These are phyloP conservation scores for Trypanosomatidae sp. DNA, from an alignment of 208 protist species.

Conservation along the genomic window DNA sequence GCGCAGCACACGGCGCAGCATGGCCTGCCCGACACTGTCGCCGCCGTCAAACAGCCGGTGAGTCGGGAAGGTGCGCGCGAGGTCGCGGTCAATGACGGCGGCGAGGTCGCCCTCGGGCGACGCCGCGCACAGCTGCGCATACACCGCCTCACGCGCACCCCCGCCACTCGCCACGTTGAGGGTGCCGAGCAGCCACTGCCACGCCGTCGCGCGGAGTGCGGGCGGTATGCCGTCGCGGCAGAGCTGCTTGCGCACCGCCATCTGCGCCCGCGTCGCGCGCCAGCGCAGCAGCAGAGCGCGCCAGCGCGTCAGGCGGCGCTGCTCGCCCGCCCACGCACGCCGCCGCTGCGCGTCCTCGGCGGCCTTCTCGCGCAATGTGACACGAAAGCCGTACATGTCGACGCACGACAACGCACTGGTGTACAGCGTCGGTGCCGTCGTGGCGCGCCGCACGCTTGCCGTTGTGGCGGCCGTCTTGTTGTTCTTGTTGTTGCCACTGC, in stretches of 20 bases:
- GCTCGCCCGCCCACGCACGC: slow-evolving; percentile 12
- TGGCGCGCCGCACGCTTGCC: too few relatives aligned
- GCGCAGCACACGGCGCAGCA: slow-evolving; percentile 57
- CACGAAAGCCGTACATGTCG: slow-evolving; percentile 64
- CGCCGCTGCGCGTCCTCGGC: slow-evolving; percentile 24
- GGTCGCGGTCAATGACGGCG: slow-evolving; percentile 70
- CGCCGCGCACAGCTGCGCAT: slow-evolving; percentile 9
- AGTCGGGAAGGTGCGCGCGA: slow-evolving; percentile 78
- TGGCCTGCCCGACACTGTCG: slow-evolving; percentile 23
- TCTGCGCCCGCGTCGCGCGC: background rate
- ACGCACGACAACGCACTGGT: too few relatives aligned
- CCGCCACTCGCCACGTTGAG: slow-evolving; percentile 3
- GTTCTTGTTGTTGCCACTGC: background rate
- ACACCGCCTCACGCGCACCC: slow-evolving; percentile 12
- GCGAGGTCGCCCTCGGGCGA: slow-evolving; percentile 13
- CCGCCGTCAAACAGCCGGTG: slow-evolving; percentile 42
- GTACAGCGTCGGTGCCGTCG: too few relatives aligned
- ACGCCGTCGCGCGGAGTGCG: slow-evolving; percentile 26
- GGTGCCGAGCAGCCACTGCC: slow-evolving; percentile 50
- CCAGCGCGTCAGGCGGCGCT: slow-evolving; percentile 10
- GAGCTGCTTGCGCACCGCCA: slow-evolving; percentile 23
- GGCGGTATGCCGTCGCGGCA: slow-evolving; percentile 71
- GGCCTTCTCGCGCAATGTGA: slow-evolving; percentile 51
- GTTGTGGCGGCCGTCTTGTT: background rate
- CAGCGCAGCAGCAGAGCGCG: too few relatives aligned